Evolutionary conservation across 352 stramenopile genomes (phyloP), one percentile per base, ranked within the genome.

Genomic region (Globisporangium viniferum): DNA sequence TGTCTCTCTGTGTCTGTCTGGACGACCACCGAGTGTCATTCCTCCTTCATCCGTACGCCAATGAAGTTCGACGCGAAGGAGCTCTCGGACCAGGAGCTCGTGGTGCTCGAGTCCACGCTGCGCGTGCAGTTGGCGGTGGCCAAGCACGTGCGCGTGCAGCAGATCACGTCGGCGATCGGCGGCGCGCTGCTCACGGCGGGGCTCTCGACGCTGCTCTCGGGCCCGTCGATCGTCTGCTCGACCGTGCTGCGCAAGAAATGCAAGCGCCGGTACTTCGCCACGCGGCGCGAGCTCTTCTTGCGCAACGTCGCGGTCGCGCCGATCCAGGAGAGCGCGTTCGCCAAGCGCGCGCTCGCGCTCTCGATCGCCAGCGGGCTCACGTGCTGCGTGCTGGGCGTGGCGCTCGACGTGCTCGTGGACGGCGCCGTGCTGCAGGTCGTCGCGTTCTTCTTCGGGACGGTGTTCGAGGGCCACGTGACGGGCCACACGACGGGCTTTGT

Each of bases 101-200:
- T 66, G 7, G 51, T 78, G 62, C 73, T 78, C 54, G 73, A 78
- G 51, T 64, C 62, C 24, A 74, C 73, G 5, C 62, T 78, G 33
- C 73, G 73, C 51, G 73, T 78, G 58, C 73, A 78, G 66, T 59
- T 78, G 36, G 49, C 68, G 8, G 70, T 78, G 24, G 54, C 46
- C 48, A 75, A 73, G 39, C 60, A 69, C 35, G 69, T 76, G 36
- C 65, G 66, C 39, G 48, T 60, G 6, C 58, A 68, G 49, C 66
- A 76, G 35, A 31, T 76, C 48, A 72, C 70, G n/a, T 31, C 58
- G 24, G 65, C 63, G 5, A 22, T 74, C 20, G 67, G 69, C 51
- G 44, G 41, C 29, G 59, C 39, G 59, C 8, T 71, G 24, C 59
- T 78, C 51, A 73, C 69, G 6, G 69, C 66, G 3, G 66, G 66